A percentile compares a stretch with the other conserved stretches of the same genome.
Conservation (phyloP, 176 grass and related monocot genomes). For the Juncus effusus region DNA sequence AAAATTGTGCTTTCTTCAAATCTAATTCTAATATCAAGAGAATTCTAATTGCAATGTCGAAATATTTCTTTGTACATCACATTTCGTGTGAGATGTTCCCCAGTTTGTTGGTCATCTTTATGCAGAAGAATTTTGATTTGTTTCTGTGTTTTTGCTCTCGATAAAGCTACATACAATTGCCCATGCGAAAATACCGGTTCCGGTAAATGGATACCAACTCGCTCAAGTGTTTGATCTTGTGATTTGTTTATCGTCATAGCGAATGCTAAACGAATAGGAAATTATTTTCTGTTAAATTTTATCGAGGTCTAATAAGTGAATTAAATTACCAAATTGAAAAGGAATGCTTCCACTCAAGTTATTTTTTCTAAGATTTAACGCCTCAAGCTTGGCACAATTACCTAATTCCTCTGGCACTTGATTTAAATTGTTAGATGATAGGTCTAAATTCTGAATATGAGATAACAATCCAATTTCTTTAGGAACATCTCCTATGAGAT, state of each 20-base stretch:
- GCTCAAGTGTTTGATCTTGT: too few species aligned
- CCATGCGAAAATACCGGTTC: too few species aligned
- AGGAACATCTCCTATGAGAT: not conserved
- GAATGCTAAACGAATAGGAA: too few species aligned
- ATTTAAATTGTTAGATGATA: slow-evolving; percentile 1
- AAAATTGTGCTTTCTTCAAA: too few species aligned
- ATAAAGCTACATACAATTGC: too few species aligned
- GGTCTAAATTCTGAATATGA: not conserved
- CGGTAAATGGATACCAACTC: too few species aligned
- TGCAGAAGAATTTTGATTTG: slow-evolving; percentile 9
- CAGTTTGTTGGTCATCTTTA: too few species aligned
- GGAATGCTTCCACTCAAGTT: slow-evolving; percentile 36
- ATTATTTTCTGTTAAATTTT: slow-evolving; percentile 20
- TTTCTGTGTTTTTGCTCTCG: not conserved
- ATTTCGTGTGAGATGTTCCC: too few species aligned
- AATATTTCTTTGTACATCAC: too few species aligned
- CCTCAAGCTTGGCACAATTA: slow-evolving; percentile 20
- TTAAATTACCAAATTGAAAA: slow-evolving; percentile 17
- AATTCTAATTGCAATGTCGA: too few species aligned
- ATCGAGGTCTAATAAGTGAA: slow-evolving; percentile 11
- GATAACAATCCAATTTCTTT: slow-evolving; percentile 5
- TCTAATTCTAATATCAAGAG: too few species aligned
- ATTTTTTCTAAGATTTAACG: slow-evolving; percentile 26
- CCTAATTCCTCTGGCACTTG: slow-evolving; percentile 1
- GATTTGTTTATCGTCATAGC: too few species aligned